A percentile compares a stretch with the other conserved stretches of the same genome.
phyloP scores from a whole-genome alignment of 148 eudicot species.

The Pouteria glomerata region DNA sequence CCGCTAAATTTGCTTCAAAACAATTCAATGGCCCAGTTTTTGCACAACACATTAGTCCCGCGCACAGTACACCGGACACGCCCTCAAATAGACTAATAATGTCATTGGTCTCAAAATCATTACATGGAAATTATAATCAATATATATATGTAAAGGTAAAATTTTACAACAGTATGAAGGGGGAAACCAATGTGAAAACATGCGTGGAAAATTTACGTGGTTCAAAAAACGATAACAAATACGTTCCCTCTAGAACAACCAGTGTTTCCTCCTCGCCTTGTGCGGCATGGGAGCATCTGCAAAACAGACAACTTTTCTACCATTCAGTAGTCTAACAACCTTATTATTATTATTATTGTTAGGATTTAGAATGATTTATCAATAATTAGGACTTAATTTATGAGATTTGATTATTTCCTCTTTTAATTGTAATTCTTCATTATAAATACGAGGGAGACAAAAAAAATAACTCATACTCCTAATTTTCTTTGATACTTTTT shows the following conservation, averaged over 20 bases:
- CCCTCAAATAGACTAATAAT: background rate
- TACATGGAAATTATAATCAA: background rate
- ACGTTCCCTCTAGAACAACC: slow-evolving; percentile 50
- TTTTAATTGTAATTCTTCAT: no score
- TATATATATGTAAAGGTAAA: background rate
- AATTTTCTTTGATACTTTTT: no score
- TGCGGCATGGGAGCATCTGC: slow-evolving; percentile 60
- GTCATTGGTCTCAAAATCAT: background rate
- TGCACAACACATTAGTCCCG: no score
- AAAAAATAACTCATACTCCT: no score
- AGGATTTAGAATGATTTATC: no score
- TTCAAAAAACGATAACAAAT: background rate
- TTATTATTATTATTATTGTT: no score
- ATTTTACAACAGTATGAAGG: background rate
- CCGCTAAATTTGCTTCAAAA: no score
- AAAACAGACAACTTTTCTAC: slow-evolving; percentile 14
- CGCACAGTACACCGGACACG: no score
- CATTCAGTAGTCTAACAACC: background rate
- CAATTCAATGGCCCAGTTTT: no score
- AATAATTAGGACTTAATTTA: no score
- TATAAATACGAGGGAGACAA: no score
- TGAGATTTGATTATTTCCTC: no score
- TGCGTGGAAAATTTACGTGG: background rate
- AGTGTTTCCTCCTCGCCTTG: slow-evolving; percentile 66
- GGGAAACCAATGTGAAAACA: background rate